Conservation (phyloP, 768 basidiomycete genomes). For the Panus rudis region DNA sequence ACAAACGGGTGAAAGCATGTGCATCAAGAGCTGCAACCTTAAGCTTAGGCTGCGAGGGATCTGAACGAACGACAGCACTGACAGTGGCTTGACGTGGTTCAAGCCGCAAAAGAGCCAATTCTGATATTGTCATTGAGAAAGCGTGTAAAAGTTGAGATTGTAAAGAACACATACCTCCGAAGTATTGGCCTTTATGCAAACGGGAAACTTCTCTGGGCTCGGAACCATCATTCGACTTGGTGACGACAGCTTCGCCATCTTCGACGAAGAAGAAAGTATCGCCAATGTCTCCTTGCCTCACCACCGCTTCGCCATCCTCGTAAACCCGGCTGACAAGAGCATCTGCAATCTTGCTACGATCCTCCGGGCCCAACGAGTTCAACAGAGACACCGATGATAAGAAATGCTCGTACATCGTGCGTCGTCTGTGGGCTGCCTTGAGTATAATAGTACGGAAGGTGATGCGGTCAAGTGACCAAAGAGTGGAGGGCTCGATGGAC, state of each 20-base stretch:
- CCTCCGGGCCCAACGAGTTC: conserved; percentile 76
- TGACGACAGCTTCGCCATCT: conserved; percentile 84
- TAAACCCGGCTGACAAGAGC: conserved; percentile 82
- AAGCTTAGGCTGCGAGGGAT: conserved; percentile 52
- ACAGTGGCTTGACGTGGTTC: conserved; percentile 97
- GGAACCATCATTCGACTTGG: conserved; percentile 62
- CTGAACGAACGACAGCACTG: conserved; percentile 56
- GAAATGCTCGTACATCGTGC: conserved; percentile 97
- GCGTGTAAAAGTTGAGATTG: background rate
- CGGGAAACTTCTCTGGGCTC: conserved; percentile 67
- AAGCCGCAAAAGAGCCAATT: conserved; percentile 82
- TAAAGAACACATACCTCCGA: conserved; percentile 68
- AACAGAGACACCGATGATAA: conserved; percentile 85
- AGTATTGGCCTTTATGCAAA: conserved; percentile 91
- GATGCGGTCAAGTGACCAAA: conserved; percentile 96
- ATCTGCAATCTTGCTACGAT: conserved; percentile 96
- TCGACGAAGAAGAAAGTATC: conserved; percentile 98
- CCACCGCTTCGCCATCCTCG: conserved; percentile 79
- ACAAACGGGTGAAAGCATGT: conserved; percentile 85
- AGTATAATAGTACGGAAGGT: conserved; percentile 98
- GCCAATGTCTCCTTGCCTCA: conserved; percentile 89
- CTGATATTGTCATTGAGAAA: conserved; percentile 34
- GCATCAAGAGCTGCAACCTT: conserved; percentile 93
- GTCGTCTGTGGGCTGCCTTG: conserved; percentile 81
- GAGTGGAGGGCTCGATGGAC: conserved; percentile 70